Percentiles rank a stretch among this genome's conserved stretches.
Evolutionary conservation across 2,329 filamentous ascomycete genomes (phyloP).

Genomic region (Penicillium paneum): DNA sequence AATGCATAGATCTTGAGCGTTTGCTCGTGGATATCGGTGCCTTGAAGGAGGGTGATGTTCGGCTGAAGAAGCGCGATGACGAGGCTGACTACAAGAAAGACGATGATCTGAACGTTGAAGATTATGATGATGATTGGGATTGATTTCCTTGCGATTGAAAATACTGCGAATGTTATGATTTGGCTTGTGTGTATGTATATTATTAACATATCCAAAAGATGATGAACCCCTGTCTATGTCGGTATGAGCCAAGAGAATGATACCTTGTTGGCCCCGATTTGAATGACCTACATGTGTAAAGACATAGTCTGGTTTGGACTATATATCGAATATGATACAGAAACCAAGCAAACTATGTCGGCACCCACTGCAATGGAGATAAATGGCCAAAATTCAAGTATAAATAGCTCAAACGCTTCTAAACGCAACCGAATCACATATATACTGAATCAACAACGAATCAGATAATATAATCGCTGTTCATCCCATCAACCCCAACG

Average conservation of each 20-base stretch:
- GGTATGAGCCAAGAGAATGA: neutral
- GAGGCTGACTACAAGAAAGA: slow-evolving; percentile 54
- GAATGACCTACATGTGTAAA: neutral
- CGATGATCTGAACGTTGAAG: slow-evolving; percentile 46
- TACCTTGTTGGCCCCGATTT: neutral
- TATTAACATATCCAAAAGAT: slow-evolving; percentile 15
- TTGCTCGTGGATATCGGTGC: slow-evolving; percentile 80
- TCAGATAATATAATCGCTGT: neutral
- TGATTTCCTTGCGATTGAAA: slow-evolving; percentile 31
- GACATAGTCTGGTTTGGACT: neutral
- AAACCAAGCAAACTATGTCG: neutral
- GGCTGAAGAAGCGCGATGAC: slow-evolving; percentile 61
- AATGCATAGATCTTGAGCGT: slow-evolving; percentile 64
- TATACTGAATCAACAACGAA: neutral
- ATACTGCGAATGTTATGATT: slow-evolving; percentile 17
- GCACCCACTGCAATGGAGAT: neutral
- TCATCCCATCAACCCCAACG: neutral
- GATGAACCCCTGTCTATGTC: neutral
- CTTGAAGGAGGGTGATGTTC: slow-evolving; percentile 71
- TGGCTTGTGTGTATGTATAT: slow-evolving; percentile 24
- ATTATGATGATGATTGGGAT: slow-evolving; percentile 58
- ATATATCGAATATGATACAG: neutral
- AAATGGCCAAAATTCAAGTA: neutral
- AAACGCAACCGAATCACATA: neutral
- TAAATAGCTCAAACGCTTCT: neutral